Base-by-base conservation (phyloP, 352 stramenopile genomes). In the Discostella stelligera region DNA sequence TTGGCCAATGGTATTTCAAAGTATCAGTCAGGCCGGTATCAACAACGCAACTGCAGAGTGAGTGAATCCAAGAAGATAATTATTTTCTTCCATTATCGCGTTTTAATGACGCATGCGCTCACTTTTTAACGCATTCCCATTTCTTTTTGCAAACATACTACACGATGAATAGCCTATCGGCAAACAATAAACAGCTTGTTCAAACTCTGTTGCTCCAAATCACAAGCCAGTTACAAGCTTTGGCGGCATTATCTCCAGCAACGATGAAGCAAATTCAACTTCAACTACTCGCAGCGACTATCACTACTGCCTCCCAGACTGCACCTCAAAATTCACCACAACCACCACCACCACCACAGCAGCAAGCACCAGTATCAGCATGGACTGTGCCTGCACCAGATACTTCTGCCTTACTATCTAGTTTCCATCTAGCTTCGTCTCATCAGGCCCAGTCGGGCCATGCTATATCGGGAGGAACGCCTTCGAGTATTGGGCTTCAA, bases 191-290 rank as follows among this genome's bases (percentile, higher is more conserved):
- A 39, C 58, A 79, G 27, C 37, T 68, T 10, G 58, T 66, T 18
- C 62, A 73, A 49, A 53, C 55, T 39, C 61, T 79, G 18, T 20
- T 79, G 1, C 39, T 59, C 14, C 71, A 79, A 56, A 71, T 79
- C 9, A 64, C 65, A 32, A 66, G 48, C 0, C 62, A 73, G 25
- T 44, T 79, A 25, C 53, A 73, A 55, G 50, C 71, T 27, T 66
- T 79, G 62, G 62, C 63, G 0, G 30, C 62, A 48, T 30, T 68
- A 10, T 79, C 71, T n/a, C 70, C 70, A 16, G 16, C 44, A 9
- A 41, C 70, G 32, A 41, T 79, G 11, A 64, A 32, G 32, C 64
- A 73, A 52, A 56, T 79, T 13, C 62, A 79, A 48, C 48, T 46
- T 21, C 71, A 79, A 37, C 59, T 79, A 23, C 21, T 73, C 39